Percentiles rank a stretch among this genome's conserved stretches.
These are phyloP conservation scores for Diaporthe longicolla DNA, from an alignment of 2,329 filamentous ascomycete genomes.

Conservation along the genomic window DNA sequence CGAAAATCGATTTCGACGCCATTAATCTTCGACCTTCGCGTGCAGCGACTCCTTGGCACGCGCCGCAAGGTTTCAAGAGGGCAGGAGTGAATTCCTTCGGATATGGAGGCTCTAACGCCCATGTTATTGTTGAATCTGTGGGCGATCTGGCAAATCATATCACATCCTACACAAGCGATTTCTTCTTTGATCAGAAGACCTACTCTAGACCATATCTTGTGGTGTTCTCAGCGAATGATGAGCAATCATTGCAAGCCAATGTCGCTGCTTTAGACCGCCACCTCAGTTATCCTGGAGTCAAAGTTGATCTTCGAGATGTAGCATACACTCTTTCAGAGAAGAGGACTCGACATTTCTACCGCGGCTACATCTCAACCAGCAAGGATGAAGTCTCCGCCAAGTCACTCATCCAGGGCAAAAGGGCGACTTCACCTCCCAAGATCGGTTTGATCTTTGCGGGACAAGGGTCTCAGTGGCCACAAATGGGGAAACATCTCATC, in stretches of 20 bases:
- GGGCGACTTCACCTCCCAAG: neutral
- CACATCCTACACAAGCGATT: slow-evolving; percentile 11
- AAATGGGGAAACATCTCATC: slow-evolving; percentile 8
- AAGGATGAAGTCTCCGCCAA: slow-evolving; percentile 2
- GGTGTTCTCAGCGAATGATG: slow-evolving; percentile 42
- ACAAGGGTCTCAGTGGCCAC: slow-evolving; percentile 27
- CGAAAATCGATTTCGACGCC: slow-evolving; percentile 42
- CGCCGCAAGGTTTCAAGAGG: slow-evolving; percentile 42
- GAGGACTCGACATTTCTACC: slow-evolving; percentile 39
- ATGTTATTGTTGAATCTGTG: slow-evolving; percentile 41
- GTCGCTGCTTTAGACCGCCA: slow-evolving; percentile 8
- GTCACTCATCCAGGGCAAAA: slow-evolving; percentile 18
- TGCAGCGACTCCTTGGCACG: slow-evolving; percentile 35
- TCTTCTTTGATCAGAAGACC: slow-evolving; percentile 15
- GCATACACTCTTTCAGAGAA: slow-evolving; percentile 43
- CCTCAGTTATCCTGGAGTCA: slow-evolving; percentile 7
- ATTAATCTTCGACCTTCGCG: slow-evolving; percentile 38
- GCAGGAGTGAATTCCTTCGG: slow-evolving; percentile 51
- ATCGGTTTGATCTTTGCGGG: slow-evolving; percentile 22
- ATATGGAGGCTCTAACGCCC: slow-evolving; percentile 50
- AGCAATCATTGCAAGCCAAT: slow-evolving; percentile 42
- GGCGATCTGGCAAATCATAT: neutral
- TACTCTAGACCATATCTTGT: slow-evolving; percentile 34
- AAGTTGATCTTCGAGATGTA: slow-evolving; percentile 36
- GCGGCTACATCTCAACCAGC: slow-evolving; percentile 36